Percentiles rank a stretch among this genome's conserved stretches.
These are phyloP conservation scores for Candida berthetii DNA, from an alignment of 805 yeast species.

Conservation along the genomic window DNA sequence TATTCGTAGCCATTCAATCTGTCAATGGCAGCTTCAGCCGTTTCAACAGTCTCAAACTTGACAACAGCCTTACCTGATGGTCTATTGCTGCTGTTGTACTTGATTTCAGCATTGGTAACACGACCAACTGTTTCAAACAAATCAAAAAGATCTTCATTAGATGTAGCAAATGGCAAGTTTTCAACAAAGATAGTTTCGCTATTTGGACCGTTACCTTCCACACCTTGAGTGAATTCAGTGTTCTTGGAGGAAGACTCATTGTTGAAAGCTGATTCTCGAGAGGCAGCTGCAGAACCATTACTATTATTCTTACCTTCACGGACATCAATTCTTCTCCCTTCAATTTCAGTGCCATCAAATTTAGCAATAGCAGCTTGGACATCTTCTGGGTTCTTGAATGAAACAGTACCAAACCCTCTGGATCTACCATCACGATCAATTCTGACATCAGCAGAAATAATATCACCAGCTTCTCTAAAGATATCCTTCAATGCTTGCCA, in stretches of 20 bases:
- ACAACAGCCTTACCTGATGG: slow-evolving; percentile 87
- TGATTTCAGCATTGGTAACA: slow-evolving; percentile 72
- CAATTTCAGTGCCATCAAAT: slow-evolving; percentile 63
- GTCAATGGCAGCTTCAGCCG: slow-evolving; percentile 69
- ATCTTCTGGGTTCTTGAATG: slow-evolving; percentile 57
- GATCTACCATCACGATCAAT: slow-evolving; percentile 66
- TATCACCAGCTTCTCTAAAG: slow-evolving; percentile 70
- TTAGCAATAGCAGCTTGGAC: slow-evolving; percentile 66
- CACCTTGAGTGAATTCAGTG: slow-evolving; percentile 61
- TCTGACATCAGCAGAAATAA: slow-evolving; percentile 78
- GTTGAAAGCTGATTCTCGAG: slow-evolving; percentile 10
- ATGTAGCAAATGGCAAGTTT: slow-evolving; percentile 88
- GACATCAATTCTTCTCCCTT: slow-evolving; percentile 76
- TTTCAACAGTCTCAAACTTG: slow-evolving; percentile 55
- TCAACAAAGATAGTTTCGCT: slow-evolving; percentile 59
- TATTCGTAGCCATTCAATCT: slow-evolving; percentile 76
- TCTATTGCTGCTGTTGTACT: slow-evolving; percentile 51
- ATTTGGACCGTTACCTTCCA: slow-evolving; percentile 53
- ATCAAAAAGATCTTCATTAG: slow-evolving; percentile 76
- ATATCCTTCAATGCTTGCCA: slow-evolving; percentile 87
- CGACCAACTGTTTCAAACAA: slow-evolving; percentile 80
- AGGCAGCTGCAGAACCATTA: slow-evolving; percentile 8
- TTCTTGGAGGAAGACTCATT: slow-evolving; percentile 22
- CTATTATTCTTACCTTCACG: slow-evolving; percentile 52
- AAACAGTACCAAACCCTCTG: slow-evolving; percentile 81